Evolutionary conservation across 345 rosid genomes (phyloP).

Genomic region (Gossypium ekmanianum): DNA sequence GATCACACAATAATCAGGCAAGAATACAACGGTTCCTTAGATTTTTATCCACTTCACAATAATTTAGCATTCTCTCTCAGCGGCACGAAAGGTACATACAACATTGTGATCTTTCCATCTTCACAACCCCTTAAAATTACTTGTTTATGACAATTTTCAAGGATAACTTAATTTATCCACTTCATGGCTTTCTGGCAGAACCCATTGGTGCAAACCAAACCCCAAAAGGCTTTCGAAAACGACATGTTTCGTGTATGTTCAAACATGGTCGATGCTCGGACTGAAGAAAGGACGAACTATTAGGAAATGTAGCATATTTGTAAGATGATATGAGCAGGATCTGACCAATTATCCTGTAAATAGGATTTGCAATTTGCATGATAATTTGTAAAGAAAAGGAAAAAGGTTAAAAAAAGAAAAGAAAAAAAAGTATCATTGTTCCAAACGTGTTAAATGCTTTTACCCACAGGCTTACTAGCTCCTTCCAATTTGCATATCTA

Average conservation of each 20-base stretch:
- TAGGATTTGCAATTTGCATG: neutral
- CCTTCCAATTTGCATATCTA: too few relatives aligned
- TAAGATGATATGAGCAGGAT: neutral
- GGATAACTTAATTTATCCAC: neutral
- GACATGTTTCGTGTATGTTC: neutral
- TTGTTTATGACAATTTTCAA: neutral
- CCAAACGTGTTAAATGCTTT: too few relatives aligned
- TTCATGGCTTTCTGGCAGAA: neutral
- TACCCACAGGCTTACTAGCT: too few relatives aligned
- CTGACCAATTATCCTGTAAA: neutral
- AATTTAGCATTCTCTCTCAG: constrained; percentile 7
- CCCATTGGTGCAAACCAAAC: neutral
- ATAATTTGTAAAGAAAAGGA: neutral
- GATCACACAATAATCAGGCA: constrained; percentile 25
- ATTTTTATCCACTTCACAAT: constrained; percentile 42
- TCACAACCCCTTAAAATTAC: neutral
- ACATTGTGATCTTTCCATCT: neutral
- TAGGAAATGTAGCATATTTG: constrained; percentile 8
- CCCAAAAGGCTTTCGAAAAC: neutral
- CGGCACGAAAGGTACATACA: neutral
- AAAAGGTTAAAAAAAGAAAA: neutral
- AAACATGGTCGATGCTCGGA: neutral
- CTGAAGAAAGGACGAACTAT: neutral
- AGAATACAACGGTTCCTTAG: constrained; percentile 43
- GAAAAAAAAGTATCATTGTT: too few relatives aligned